These are phyloP conservation scores for Phytomonas sp. DNA, from an alignment of 208 protist genomes.

Conservation along the genomic window DNA sequence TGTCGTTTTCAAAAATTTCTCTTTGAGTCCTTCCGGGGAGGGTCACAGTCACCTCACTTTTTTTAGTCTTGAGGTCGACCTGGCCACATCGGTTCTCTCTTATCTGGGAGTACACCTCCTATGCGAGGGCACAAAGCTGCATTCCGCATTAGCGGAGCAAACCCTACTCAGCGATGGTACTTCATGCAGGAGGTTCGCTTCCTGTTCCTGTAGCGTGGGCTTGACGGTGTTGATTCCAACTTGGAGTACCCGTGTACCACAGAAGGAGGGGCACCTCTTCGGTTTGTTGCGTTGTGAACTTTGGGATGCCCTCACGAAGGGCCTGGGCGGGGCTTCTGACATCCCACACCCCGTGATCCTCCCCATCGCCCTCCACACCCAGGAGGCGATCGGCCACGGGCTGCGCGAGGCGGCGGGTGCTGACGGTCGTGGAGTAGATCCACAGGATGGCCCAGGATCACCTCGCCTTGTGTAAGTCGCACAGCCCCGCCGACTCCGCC, in stretches of 20 bases:
- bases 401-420: conserved; percentile 19
- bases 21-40: conserved; percentile 28
- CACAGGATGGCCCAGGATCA: conserved; percentile 72
- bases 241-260: conserved; percentile 55
- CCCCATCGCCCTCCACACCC: conserved; percentile 40
- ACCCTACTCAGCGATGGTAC: conserved; percentile 11
- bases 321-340: not conserved
- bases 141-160: too few relatives aligned
- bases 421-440: conserved; percentile 33
- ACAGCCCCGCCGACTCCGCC: conserved; percentile 33
- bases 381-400: conserved; percentile 14
- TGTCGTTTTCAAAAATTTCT: conserved; percentile 41
- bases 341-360: conserved; percentile 8
- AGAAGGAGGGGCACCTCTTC: conserved; percentile 36
- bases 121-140: not conserved
- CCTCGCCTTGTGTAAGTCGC: conserved; percentile 9
- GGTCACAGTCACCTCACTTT: conserved; percentile 72
- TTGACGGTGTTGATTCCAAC: conserved; percentile 75
- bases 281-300: conserved; percentile 27
- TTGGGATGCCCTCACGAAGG: conserved; percentile 12
- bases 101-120: conserved; percentile 45
- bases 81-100: conserved; percentile 12
- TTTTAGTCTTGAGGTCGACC: conserved; percentile 58
- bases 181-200: conserved; percentile 31
- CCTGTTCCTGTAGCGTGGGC: conserved; percentile 19